Evolutionary conservation across 108 stramenopile species (phyloP), one percentile per base, ranked within the genome.

Genomic region (Nitzschia palea): DNA sequence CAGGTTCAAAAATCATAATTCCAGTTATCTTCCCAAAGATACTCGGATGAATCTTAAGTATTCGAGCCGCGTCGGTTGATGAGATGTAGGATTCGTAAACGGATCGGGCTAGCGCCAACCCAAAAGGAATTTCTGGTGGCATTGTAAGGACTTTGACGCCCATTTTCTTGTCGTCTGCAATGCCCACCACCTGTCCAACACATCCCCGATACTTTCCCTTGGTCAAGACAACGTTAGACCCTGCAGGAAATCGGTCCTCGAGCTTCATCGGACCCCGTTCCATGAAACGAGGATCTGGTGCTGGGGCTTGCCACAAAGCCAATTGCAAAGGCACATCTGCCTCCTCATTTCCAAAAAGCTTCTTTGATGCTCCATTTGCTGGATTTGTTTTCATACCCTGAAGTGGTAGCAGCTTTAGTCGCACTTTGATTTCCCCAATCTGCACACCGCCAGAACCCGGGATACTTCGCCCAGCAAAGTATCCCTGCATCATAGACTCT

Each of bases 241-340:
- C 79, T 0, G 77, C 28, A 37, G 96, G 97, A 52, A 97, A 97
- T 2, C 96, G 82, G 22, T 93, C 84, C 54, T 88, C 76, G 18
- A 98, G 55, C n/a, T 87, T 65, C 76, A 87, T 73, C 0, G 89
- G 89, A 26, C 90, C 94, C 29, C 79, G 65, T 71, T 97, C 96
- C 10, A 65, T 55, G 70, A 98, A 99, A 35, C 98, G 89, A 5
- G 95, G 93, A 72, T 99, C 99, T 8, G 95, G 93, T 28, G 95
- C 93, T 25, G 97, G 96, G 36, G 91, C 85, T 18, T 82, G 68
- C 77, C 87, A 90, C 29, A 98, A 70, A n/a, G 93, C 92, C 68
- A 98, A 73, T 66, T 98, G 98, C 20, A 96, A 73, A 12, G 99
- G 98, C 18, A 98, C 82, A 51, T 97, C 94, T 45, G 97, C 96